Evolutionary conservation across 2,329 filamentous ascomycete species (phyloP).

Genomic region (Talaromyces sp.): DNA sequence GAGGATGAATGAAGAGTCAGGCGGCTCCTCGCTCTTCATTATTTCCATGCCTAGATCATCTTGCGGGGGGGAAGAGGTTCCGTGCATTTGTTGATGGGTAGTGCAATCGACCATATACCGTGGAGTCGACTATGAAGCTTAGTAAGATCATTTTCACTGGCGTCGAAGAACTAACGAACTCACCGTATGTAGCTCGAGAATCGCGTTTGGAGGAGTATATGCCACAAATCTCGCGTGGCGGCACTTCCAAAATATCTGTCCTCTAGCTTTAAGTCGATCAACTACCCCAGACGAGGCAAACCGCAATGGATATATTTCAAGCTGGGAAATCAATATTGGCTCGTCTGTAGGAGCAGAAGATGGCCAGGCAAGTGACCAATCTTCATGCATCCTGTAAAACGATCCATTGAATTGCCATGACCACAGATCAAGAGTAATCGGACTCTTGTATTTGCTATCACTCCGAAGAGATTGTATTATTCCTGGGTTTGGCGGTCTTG

Average conservation of each 20-base stretch:
- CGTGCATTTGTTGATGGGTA: conserved; percentile 1
- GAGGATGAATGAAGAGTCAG: neutral
- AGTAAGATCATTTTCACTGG: neutral
- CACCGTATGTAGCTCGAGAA: neutral
- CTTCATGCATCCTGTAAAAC: neutral
- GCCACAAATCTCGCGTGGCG: neutral
- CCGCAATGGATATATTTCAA: neutral
- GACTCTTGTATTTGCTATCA: neutral
- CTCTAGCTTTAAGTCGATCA: neutral
- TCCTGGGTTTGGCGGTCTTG: neutral
- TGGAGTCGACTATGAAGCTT: neutral
- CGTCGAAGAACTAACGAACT: neutral
- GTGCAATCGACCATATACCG: conserved; percentile 3
- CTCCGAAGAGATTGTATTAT: neutral
- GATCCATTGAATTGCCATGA: neutral
- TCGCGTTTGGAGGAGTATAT: neutral
- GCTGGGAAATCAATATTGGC: neutral
- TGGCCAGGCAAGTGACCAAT: neutral
- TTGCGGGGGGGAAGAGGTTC: neutral
- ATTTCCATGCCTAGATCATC: neutral
- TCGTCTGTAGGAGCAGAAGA: neutral
- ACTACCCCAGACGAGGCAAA: neutral
- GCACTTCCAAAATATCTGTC: neutral
- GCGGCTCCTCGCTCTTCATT: neutral
- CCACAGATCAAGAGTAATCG: neutral